Conservation (phyloP, 2,329 filamentous ascomycete species). For the Gnomoniopsis smithogilvyi region DNA sequence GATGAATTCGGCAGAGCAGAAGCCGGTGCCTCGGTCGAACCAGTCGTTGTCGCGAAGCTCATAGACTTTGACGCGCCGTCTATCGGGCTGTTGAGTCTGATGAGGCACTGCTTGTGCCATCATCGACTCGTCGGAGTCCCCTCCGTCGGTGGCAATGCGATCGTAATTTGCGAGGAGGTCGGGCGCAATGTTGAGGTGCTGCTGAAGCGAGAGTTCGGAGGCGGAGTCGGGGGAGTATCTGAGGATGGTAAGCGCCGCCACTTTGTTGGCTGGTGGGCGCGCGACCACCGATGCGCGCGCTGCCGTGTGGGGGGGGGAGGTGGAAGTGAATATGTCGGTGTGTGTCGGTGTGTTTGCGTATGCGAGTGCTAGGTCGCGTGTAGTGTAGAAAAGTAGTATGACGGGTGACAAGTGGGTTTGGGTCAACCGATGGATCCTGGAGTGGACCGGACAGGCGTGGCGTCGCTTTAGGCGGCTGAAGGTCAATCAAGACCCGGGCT, state of each 20-base stretch:
- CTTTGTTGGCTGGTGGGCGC: conserved; percentile 34
- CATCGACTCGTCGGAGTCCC: conserved; percentile 60
- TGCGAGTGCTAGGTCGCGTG: background rate
- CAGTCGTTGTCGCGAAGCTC: conserved; percentile 98
- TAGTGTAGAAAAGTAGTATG: background rate
- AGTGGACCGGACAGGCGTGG: conserved; percentile 1
- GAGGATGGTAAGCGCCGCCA: conserved; percentile 56
- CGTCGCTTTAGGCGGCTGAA: conserved; percentile 7
- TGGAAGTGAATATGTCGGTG: background rate
- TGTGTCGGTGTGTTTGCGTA: too few relatives aligned
- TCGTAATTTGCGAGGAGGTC: conserved; percentile 47
- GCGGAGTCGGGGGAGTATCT: conserved; percentile 46
- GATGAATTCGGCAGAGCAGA: conserved; percentile 76
- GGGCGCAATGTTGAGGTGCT: conserved; percentile 55
- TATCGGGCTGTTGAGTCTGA: conserved; percentile 54
- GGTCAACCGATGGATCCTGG: background rate
- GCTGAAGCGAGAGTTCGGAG: conserved; percentile 56
- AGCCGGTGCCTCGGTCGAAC: conserved; percentile 96
- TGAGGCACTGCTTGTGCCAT: conserved; percentile 71
- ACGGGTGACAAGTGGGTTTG: conserved; percentile 1
- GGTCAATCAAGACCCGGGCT: background rate
- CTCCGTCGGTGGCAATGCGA: conserved; percentile 44
- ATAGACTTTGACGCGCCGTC: conserved; percentile 93
- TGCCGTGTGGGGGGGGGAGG: conserved; percentile 9
- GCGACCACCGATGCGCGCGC: conserved; percentile 31